These are phyloP conservation scores for Primulina huaijiensis DNA, from an alignment of 257 asterid genomes.

Conservation along the genomic window DNA sequence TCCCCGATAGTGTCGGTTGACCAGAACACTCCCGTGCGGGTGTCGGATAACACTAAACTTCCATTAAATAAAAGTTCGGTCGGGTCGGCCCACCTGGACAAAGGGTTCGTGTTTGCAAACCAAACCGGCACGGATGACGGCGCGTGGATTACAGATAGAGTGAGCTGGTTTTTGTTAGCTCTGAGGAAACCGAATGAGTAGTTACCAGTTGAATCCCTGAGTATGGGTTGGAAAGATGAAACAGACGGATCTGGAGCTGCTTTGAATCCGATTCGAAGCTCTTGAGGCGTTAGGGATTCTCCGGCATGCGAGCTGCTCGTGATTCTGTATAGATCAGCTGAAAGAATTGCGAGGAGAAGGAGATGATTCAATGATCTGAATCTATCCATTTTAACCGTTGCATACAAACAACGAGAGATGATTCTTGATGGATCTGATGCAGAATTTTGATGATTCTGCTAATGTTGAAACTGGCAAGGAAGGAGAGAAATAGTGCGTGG, in stretches of 20 bases:
- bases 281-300: slow-evolving; percentile 28
- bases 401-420: background rate
- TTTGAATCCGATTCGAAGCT: slow-evolving; percentile 52
- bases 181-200: slow-evolving; percentile 83
- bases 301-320: slow-evolving; percentile 30
- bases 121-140: slow-evolving; percentile 61
- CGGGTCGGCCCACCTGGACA: slow-evolving; percentile 51
- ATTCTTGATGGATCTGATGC: too few species aligned
- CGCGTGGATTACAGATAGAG: slow-evolving; percentile 58
- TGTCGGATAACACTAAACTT: slow-evolving; percentile 58
- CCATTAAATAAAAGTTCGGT: slow-evolving; percentile 69
- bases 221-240: slow-evolving; percentile 55
- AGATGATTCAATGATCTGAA: slow-evolving; percentile 13
- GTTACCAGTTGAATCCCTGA: slow-evolving; percentile 60
- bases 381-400: slow-evolving; percentile 25
- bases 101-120: slow-evolving; percentile 46
- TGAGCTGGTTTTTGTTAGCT: slow-evolving; percentile 38
- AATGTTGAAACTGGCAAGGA: too few species aligned
- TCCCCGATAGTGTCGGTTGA: slow-evolving; percentile 60
- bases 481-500: too few species aligned
- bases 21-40: slow-evolving; percentile 68
- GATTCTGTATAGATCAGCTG: slow-evolving; percentile 17
- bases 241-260: slow-evolving; percentile 48
- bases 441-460: background rate
- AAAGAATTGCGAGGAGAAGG: slow-evolving; percentile 22